These are phyloP conservation scores for Fusarium albidum DNA, from an alignment of 2,329 filamentous ascomycete genomes.

Conservation along the genomic window DNA sequence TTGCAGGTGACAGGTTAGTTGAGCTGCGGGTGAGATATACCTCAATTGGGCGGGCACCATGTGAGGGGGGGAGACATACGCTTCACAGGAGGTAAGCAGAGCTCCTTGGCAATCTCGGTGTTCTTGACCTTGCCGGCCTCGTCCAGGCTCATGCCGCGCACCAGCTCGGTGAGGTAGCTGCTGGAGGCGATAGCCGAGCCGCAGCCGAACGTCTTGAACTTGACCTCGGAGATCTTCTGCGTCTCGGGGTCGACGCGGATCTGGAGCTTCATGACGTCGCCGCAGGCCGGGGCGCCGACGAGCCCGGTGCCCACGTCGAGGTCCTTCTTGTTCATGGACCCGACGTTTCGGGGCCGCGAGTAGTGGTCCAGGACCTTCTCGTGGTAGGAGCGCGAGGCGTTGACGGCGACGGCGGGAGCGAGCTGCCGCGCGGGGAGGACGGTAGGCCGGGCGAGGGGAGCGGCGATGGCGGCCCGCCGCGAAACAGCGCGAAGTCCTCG, in stretches of 20 bases:
- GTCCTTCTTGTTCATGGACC: constrained; percentile 75
- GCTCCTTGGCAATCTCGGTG: constrained; percentile 97
- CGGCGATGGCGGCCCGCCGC: constrained; percentile 53
- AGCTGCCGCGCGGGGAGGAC: constrained; percentile 51
- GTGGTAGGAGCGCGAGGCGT: constrained; percentile 58
- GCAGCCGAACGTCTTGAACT: constrained; percentile 98
- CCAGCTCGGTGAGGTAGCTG: constrained; percentile 93
- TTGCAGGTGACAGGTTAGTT: constrained; percentile 39
- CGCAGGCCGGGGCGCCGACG: constrained; percentile 87
- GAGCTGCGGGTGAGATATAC: constrained; percentile 20
- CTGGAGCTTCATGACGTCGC: constrained; percentile 84
- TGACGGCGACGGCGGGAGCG: constrained; percentile 50
- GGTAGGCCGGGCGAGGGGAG: constrained; percentile 49
- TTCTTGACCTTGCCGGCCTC: constrained; percentile 94
- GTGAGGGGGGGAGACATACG: constrained; percentile 61
- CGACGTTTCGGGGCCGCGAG: constrained; percentile 63
- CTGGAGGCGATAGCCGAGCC: constrained; percentile 94
- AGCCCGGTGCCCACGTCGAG: constrained; percentile 88
- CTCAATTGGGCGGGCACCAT: constrained; percentile 4
- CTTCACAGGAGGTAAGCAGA: constrained; percentile 89
- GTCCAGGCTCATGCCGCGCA: constrained; percentile 93
- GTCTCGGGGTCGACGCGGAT: constrained; percentile 89
- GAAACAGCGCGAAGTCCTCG: constrained; percentile 55
- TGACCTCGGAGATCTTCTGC: constrained; percentile 91
- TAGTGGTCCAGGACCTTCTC: constrained; percentile 63